A percentile compares a stretch with the other conserved stretches of the same genome.
Conservation (phyloP, 2,329 filamentous ascomycete genomes). For the Aspergillus hiratsukae region DNA sequence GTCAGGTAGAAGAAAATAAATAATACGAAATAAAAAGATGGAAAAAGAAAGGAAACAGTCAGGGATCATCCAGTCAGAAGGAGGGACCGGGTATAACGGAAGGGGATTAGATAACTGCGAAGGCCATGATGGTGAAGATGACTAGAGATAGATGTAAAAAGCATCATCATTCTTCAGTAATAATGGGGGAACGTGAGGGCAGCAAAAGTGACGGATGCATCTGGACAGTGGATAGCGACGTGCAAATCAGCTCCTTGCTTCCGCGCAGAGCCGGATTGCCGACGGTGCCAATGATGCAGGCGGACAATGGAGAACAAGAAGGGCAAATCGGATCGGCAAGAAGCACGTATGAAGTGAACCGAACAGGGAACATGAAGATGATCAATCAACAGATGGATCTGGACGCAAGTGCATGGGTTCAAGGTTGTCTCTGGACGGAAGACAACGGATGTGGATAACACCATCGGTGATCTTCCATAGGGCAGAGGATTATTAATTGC, state of each 20-base stretch:
- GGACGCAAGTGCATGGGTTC: no score
- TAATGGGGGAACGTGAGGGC: neutral
- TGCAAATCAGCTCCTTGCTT: constrained; percentile 15
- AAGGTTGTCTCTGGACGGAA: neutral
- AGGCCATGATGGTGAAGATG: constrained; percentile 1
- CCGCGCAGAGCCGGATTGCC: constrained; percentile 17
- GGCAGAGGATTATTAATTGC: neutral
- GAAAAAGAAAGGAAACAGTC: constrained; percentile 4
- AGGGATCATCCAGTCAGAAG: constrained; percentile 16
- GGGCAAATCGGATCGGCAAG: neutral
- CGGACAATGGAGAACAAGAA: neutral
- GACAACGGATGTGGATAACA: neutral
- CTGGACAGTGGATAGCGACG: neutral
- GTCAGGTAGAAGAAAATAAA: neutral
- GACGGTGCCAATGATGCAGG: neutral
- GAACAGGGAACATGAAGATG: neutral
- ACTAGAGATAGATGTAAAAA: neutral
- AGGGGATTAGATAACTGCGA: constrained; percentile 18
- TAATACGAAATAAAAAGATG: neutral
- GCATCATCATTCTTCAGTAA: neutral
- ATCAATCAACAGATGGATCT: no score
- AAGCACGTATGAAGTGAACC: neutral
- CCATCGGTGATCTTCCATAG: neutral
- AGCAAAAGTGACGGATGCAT: constrained; percentile 18
- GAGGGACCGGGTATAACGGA: constrained; percentile 22